Percentiles rank a stretch among this genome's conserved stretches.
phyloP scores from a whole-genome alignment of 225 moss, liverwort and hornwort genomes.

The Marchantia paleacea region DNA sequence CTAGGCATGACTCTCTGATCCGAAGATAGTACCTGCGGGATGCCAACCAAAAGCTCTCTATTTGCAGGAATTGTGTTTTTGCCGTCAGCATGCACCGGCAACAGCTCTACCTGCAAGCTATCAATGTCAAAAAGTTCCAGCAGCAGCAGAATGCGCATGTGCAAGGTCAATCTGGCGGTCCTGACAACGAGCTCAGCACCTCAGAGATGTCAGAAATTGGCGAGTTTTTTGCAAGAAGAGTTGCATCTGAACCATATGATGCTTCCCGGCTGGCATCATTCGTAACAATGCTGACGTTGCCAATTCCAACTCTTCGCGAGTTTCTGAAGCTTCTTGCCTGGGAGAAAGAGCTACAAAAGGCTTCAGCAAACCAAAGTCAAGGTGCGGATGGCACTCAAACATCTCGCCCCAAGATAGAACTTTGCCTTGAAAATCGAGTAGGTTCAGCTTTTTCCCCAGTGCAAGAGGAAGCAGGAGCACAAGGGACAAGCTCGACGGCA shows the following conservation, averaged over 20 bases:
- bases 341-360: constrained; percentile 77
- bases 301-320: constrained; percentile 81
- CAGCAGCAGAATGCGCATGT: constrained; percentile 53
- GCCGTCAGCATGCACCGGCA: constrained; percentile 94
- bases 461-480: constrained; percentile 45
- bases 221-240: constrained; percentile 79
- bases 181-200: constrained; percentile 59
- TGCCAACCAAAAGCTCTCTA: constrained; percentile 7
- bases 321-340: constrained; percentile 87
- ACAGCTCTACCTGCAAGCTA: constrained; percentile 78
- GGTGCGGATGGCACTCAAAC: constrained; percentile 58
- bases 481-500: constrained; percentile 37
- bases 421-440: constrained; percentile 74
- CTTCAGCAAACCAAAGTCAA: constrained; percentile 46
- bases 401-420: constrained; percentile 72
- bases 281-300: constrained; percentile 94
- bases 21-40: background rate
- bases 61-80: constrained; percentile 78
- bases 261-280: constrained; percentile 91
- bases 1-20: background rate
- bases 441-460: constrained; percentile 42
- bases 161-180: constrained; percentile 54
- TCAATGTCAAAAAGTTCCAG: constrained; percentile 81
- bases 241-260: constrained; percentile 97
- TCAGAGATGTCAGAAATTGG: constrained; percentile 73